These are phyloP conservation scores for Tetrahymena borealis DNA, from an alignment of 73 alveolate species.

Conservation along the genomic window DNA sequence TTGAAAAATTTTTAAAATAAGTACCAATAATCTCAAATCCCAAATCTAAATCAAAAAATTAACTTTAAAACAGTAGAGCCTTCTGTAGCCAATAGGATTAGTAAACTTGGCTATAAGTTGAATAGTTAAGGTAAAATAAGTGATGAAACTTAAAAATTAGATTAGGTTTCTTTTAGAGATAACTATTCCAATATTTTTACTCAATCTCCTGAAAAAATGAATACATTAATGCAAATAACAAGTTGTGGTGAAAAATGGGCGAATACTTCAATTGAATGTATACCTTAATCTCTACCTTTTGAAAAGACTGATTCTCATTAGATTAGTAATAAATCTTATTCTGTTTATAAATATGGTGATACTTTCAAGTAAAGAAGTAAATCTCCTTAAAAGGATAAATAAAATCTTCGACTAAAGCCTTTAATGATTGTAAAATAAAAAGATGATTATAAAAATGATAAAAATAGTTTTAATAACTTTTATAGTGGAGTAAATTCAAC, in stretches of 20 bases:
- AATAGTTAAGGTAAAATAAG: background rate
- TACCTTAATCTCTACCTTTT: background rate
- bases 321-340: too few species aligned
- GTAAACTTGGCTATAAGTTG: background rate
- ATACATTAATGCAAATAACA: background rate
- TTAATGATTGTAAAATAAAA: background rate
- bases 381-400: background rate
- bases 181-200: background rate
- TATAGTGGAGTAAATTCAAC: background rate
- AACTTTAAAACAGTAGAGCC: background rate
- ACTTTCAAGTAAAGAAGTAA: too few species aligned
- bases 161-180: background rate
- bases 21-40: background rate
- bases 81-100: background rate
- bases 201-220: background rate
- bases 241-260: background rate
- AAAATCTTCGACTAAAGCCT: background rate
- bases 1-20: background rate
- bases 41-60: background rate
- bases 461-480: background rate
- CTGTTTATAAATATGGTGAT: too few species aligned
- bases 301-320: too few species aligned
- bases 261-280: background rate
- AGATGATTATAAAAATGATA: background rate
- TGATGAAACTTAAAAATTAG: background rate